Conservation (phyloP, 148 eudicot species). For the Arbutus unedo region DNA sequence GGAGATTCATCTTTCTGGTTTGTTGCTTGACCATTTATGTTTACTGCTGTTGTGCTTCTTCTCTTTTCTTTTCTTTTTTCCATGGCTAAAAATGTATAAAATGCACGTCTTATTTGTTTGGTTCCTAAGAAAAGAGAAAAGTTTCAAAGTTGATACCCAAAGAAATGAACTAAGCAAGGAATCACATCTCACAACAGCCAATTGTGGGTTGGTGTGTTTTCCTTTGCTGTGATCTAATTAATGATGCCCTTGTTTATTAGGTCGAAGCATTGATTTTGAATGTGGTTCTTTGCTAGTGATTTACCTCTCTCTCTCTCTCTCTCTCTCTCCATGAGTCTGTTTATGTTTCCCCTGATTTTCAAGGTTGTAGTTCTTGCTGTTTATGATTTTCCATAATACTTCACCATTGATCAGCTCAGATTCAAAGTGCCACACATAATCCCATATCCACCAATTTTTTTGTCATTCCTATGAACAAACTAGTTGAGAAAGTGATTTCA, state of each 20-base stretch:
- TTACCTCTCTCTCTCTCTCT: background rate
- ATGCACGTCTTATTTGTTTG: background rate
- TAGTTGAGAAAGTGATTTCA: background rate
- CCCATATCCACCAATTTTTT: background rate
- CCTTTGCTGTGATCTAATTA: background rate
- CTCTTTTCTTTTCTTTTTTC: background rate
- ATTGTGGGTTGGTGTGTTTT: background rate
- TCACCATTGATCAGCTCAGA: background rate
- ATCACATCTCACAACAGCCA: background rate
- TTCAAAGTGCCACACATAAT: background rate
- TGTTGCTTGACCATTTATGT: background rate
- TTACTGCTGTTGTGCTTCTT: constrained; percentile 2
- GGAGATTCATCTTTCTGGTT: background rate
- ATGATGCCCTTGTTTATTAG: background rate
- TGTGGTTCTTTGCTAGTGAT: background rate
- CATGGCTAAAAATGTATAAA: background rate
- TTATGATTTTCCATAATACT: background rate
- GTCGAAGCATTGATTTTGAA: background rate
- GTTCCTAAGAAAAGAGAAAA: background rate
- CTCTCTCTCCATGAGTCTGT: background rate
- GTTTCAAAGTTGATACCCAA: background rate
- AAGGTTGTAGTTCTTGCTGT: background rate
- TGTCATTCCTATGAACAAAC: background rate
- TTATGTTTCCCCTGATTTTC: background rate
- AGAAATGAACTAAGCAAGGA: background rate